Base-by-base conservation (phyloP, 371 early-diverging fungal species). In the Dinochytrium kinnereticum region DNA sequence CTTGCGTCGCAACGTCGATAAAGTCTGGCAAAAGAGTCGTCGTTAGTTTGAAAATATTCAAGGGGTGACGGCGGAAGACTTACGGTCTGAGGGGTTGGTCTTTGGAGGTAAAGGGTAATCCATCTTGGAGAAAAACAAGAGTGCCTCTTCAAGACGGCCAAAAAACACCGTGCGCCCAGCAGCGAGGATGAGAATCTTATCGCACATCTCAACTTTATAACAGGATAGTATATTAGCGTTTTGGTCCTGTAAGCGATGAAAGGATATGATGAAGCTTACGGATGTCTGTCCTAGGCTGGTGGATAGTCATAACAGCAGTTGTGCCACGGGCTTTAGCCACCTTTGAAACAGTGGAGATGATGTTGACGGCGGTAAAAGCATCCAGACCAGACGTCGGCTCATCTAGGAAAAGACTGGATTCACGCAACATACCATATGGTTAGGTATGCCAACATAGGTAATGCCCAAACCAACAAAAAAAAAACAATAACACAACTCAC, bases 301-400 rank as follows among this genome's bases (percentile, higher is more conserved):
- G 98, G 57, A 98, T 96, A 15, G 97, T 96, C 71, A 95, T 89
- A 1, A 98, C 81, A 30, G 72, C 81, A 55, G 70, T 75, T 77
- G 90, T 90, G 68, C 90, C 88, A 30, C 72, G 53, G 61, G 71
- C 68, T 39, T 74, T 65, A 15, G 91, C 90, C 24, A 91, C 78
- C 0, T 83, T 71, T 65, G 81, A 81, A 21, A 92, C 81, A 59
- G 85, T 81, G n/a, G 77, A 72, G 37, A 88, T 76, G 10, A 90
- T 86, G 80, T 83, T 82, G 51, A 85, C 74, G 31, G 99, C 97
- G 75, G 95, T 98, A 81, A 92, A 96, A 0, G 95, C 88, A 79
- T 99, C 99, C 34, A 99, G 81, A 0, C 96, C 95, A 50, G 71
- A 70, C 2, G 84, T 84, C 2, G 85, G 85, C 59, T 84, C 84